Evolutionary conservation across 75 land plant species (phyloP).

Genomic region (Selaginella moellendorffii): DNA sequence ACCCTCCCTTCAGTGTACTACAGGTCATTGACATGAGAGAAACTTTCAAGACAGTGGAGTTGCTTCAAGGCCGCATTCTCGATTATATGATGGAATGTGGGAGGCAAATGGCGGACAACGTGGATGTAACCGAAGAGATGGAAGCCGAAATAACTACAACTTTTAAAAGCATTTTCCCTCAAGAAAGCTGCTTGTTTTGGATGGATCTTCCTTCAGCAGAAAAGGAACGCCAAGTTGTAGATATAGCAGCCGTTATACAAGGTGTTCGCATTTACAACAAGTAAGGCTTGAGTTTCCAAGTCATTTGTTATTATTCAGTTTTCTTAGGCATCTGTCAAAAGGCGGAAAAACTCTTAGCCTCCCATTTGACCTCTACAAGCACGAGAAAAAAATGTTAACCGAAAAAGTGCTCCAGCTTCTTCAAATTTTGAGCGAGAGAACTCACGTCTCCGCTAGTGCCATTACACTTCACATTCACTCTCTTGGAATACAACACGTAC

Average conservation of each 20-base stretch:
- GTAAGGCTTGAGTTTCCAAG: not conserved
- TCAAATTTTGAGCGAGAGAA: not conserved
- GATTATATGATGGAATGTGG: constrained; percentile 5
- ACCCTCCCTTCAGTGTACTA: not conserved
- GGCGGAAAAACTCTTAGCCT: not conserved
- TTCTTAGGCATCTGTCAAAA: not conserved
- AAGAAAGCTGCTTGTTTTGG: constrained; percentile 2
- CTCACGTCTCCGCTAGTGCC: not conserved
- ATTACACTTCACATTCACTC: not conserved
- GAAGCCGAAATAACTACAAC: not conserved
- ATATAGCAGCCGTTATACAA: not conserved
- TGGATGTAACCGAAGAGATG: not conserved
- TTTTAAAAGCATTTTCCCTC: not conserved
- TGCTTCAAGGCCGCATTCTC: not conserved
- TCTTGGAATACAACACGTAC: not conserved
- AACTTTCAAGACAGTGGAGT: not conserved
- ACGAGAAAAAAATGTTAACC: not conserved
- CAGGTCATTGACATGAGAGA: constrained; percentile 9
- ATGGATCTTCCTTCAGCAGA: constrained; percentile 4
- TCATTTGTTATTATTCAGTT: not conserved
- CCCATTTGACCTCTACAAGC: constrained; percentile 1
- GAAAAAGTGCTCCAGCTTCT: not conserved
- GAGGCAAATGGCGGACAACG: not conserved
- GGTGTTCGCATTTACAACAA: constrained; percentile 8
- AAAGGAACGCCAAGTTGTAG: not conserved